These are phyloP conservation scores for Trichophyton equinum DNA, from an alignment of 2,329 filamentous ascomycete genomes.

Conservation along the genomic window DNA sequence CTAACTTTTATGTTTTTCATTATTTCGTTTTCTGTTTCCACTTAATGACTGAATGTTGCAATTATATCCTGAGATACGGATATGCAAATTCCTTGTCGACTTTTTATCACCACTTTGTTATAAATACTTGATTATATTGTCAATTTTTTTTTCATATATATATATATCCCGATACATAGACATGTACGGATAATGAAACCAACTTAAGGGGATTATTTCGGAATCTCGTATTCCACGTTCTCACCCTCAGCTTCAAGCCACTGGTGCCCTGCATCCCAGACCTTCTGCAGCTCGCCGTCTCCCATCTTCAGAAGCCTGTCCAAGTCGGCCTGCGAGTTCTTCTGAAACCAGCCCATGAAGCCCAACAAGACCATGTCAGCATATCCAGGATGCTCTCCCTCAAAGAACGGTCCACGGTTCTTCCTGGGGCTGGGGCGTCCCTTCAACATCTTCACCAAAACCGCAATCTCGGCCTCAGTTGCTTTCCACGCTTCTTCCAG, in stretches of 20 bases:
- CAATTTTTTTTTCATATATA: neutral
- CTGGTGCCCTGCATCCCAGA: constrained; percentile 4
- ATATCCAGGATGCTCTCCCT: constrained; percentile 11
- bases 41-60: neutral
- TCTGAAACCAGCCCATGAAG: constrained; percentile 10
- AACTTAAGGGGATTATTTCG: neutral
- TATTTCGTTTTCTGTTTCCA: neutral
- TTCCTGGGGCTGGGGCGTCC: constrained; percentile 2
- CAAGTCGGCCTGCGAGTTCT: constrained; percentile 6
- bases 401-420: constrained; percentile 11
- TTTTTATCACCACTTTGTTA: neutral
- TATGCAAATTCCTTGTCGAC: neutral
- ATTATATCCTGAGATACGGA: neutral
- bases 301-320: constrained; percentile 5
- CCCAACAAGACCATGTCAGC: constrained; percentile 11
- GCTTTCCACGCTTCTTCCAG: constrained; percentile 10
- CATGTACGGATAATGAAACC: neutral
- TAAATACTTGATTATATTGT: too few species aligned
- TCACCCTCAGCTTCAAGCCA: neutral
- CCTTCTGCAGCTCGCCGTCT: constrained; percentile 7
- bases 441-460: constrained; percentile 20
- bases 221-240: neutral
- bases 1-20: neutral
- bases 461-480: constrained; percentile 19
- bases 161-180: neutral